A percentile compares a stretch with the other conserved stretches of the same genome.
Conservation (phyloP, 805 yeast genomes). For the Candida chilensis region DNA sequence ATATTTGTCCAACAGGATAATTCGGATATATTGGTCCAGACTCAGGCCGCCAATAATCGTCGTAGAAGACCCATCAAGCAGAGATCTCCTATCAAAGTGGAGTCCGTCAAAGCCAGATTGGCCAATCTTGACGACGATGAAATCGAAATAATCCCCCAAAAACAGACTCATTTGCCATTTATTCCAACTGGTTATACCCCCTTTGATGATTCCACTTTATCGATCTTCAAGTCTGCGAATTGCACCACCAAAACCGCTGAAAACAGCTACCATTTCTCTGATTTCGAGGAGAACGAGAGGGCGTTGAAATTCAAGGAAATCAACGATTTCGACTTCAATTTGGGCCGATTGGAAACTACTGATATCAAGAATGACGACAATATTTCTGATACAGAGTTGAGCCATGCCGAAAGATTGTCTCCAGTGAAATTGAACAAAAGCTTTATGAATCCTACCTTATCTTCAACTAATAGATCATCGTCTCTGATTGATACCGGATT, state of each 20-base stretch:
- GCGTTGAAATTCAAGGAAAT: constrained; percentile 8
- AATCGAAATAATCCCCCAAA: constrained; percentile 39
- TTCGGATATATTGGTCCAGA: too few relatives aligned
- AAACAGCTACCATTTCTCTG: constrained; percentile 7
- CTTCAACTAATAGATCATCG: constrained; percentile 2
- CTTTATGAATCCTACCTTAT: constrained; percentile 4
- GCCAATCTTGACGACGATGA: constrained; percentile 29
- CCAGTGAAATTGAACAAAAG: too few relatives aligned
- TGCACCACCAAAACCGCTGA: constrained; percentile 10
- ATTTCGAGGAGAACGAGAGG: constrained; percentile 4
- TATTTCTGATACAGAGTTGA: constrained; percentile 7
- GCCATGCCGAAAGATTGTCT: too few relatives aligned
- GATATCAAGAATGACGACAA: constrained; percentile 12
- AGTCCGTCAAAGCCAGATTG: too few relatives aligned
- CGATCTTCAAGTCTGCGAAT: constrained; percentile 14
- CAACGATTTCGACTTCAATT: constrained; percentile 11
- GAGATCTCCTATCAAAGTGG: too few relatives aligned
- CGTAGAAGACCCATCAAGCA: too few relatives aligned
- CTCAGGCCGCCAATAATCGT: too few relatives aligned
- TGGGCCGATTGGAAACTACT: constrained; percentile 6
- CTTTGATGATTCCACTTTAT: constrained; percentile 15
- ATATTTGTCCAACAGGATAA: constrained; percentile 1
- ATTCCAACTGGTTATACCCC: constrained; percentile 37
- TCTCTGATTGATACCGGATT: constrained; percentile 6
- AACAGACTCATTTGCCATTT: constrained; percentile 25